Conservation (phyloP, 129 eudicot genomes). For the Flaveria ramosissima region DNA sequence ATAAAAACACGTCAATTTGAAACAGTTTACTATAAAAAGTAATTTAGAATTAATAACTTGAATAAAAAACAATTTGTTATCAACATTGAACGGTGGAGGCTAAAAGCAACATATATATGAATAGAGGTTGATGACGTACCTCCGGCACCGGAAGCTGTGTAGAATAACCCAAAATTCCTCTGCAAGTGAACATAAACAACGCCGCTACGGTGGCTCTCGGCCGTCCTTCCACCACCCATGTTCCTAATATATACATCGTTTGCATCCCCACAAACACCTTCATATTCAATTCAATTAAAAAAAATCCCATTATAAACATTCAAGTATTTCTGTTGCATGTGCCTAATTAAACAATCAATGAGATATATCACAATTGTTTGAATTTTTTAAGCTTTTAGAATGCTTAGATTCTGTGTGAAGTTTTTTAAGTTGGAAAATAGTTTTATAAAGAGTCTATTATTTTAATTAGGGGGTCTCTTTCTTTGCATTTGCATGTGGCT, state of each 20-base stretch:
- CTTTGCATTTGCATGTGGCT: too few relatives aligned
- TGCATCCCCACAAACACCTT: constrained; percentile 97
- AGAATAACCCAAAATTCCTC: constrained; percentile 94
- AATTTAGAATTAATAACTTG: background rate
- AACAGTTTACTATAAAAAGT: background rate
- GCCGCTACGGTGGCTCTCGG: constrained; percentile 87
- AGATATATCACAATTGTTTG: too few relatives aligned
- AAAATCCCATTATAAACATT: too few relatives aligned
- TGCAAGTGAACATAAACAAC: constrained; percentile 88
- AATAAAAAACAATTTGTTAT: background rate
- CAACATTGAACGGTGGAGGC: background rate
- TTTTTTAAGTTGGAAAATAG: too few relatives aligned
- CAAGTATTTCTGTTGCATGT: too few relatives aligned
- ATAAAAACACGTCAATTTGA: background rate
- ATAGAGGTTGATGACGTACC: constrained; percentile 41
- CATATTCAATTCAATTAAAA: background rate
- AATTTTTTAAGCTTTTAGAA: too few relatives aligned
- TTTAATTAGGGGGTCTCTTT: too few relatives aligned
- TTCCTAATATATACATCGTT: constrained; percentile 74
- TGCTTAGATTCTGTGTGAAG: too few relatives aligned
- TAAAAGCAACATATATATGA: background rate
- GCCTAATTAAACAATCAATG: too few relatives aligned
- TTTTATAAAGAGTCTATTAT: too few relatives aligned
- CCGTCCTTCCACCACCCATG: constrained; percentile 84
- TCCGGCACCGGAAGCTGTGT: constrained; percentile 96